Evolutionary conservation across 495 filamentous ascomycete genomes (phyloP).

Genomic region (Penicillium canescens): DNA sequence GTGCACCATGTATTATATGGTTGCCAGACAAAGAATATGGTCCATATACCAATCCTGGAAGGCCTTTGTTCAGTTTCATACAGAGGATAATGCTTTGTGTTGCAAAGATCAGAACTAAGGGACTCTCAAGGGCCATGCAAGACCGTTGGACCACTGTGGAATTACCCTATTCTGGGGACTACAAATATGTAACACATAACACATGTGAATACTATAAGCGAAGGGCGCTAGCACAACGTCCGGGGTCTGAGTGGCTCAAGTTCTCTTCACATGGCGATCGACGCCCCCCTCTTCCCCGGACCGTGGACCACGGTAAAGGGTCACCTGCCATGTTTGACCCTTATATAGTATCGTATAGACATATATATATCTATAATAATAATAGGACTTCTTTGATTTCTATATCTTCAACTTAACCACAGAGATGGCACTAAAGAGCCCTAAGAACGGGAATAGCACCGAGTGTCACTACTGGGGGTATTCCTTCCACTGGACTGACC

Average conservation of each 20-base stretch:
- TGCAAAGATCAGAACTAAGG: too few species aligned
- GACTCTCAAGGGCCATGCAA: too few species aligned
- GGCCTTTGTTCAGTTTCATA: too few species aligned
- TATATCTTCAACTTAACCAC: neutral
- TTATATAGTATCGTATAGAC: neutral
- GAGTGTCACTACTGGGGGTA: constrained; percentile 60
- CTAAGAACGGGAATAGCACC: constrained; percentile 17
- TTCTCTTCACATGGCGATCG: constrained; percentile 19
- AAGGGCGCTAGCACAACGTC: neutral
- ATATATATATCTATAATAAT: neutral
- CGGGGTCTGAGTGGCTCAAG: constrained; percentile 1
- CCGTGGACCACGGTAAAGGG: constrained; percentile 26
- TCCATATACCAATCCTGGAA: too few species aligned
- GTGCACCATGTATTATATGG: too few species aligned
- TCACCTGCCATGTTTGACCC: neutral
- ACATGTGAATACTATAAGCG: too few species aligned
- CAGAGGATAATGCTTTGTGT: too few species aligned
- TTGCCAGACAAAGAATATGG: too few species aligned
- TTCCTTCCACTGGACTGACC: constrained; percentile 66
- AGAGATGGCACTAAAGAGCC: constrained; percentile 18
- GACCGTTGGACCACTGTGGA: too few species aligned
- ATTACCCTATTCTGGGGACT: too few species aligned
- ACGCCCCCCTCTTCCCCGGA: constrained; percentile 13
- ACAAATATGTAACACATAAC: too few species aligned
- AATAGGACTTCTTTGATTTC: too few species aligned